Evolutionary conservation across 2,329 filamentous ascomycete species (phyloP), one percentile per base, ranked within the genome.

Genomic region (Trichoderma guizhouense): DNA sequence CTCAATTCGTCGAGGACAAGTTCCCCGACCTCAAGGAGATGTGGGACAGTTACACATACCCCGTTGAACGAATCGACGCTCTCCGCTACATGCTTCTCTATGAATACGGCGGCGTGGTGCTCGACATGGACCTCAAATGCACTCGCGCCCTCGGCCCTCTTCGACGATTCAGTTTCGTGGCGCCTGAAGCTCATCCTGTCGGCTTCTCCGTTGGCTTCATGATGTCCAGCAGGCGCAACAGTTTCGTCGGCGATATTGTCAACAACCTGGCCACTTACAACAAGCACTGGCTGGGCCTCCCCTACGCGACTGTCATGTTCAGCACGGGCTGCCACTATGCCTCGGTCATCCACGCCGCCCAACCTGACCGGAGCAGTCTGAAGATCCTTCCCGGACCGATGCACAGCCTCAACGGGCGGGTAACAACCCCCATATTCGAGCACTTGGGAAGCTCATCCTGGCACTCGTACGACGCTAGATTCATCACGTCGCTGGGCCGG

Each of bases 1-100:
- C 72, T 28, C 57, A 66, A 32, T 74, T 76, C 28, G 75, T 76
- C 47, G 71, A 57, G 3, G 74, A 75, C 5, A 73, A 72, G 18
- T 76, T 76, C 43, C 75, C 75, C 53, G 70, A 77, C 71, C 76
- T 79, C 55, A 69, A 75, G 87, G 90, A 76, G 7, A 72, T 75
- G 51, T 76, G 75, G 75, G 71, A 75, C 36, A 86, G 85, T 74
- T 93, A 93, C 81, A 85, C 83, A 32, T 91, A 90, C 77, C 89
- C 90, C 3, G 92, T 93, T 69, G 90, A 93, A 79, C 88, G 90
- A 72, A 90, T 91, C 57, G 91, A 93, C 77, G 85, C 90, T 11
- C 91, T 93, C 73, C 86, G 91, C 63, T 93, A 93, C 82, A 79
- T 82, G 76, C 75, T 81, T 5, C 61, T 76, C 14, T 75, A 75